Evolutionary conservation across 768 basidiomycete species (phyloP).

Genomic region (Sarcomyxa edulis): DNA sequence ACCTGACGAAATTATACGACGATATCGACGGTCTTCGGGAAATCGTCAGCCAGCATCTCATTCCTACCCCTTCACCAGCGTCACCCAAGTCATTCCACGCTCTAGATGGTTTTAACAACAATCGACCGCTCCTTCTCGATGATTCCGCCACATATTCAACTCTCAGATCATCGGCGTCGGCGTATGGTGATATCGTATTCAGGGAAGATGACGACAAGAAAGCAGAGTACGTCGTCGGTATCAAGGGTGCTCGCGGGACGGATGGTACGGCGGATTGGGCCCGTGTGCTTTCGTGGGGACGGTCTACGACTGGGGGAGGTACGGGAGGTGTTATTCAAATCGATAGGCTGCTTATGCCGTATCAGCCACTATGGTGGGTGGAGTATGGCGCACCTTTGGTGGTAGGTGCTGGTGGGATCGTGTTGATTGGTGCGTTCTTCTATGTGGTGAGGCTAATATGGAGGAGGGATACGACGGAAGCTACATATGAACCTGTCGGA

Average conservation of each 20-base stretch:
- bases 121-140: constrained; percentile 66
- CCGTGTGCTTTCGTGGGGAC: constrained; percentile 66
- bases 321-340: constrained; percentile 89
- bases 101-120: constrained; percentile 47
- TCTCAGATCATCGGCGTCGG: constrained; percentile 56
- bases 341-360: constrained; percentile 79
- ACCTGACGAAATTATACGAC: constrained; percentile 69
- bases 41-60: constrained; percentile 75
- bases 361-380: constrained; percentile 81
- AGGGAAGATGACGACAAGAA: constrained; percentile 38
- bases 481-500: constrained; percentile 87
- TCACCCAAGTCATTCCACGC: constrained; percentile 17
- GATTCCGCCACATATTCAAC: constrained; percentile 75
- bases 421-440: constrained; percentile 65
- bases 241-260: constrained; percentile 68
- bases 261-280: constrained; percentile 60
- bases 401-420: constrained; percentile 53
- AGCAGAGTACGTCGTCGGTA: constrained; percentile 57
- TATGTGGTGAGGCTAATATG: constrained; percentile 67
- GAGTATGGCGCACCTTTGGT: constrained; percentile 67
- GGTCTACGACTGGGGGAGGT: constrained; percentile 65
- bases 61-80: constrained; percentile 36
- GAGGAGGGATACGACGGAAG: constrained; percentile 71
- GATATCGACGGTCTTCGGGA: constrained; percentile 46
- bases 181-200: constrained; percentile 85